Base-by-base conservation (phyloP, 2,329 filamentous ascomycete species). In the Diaporthe sp. region DNA sequence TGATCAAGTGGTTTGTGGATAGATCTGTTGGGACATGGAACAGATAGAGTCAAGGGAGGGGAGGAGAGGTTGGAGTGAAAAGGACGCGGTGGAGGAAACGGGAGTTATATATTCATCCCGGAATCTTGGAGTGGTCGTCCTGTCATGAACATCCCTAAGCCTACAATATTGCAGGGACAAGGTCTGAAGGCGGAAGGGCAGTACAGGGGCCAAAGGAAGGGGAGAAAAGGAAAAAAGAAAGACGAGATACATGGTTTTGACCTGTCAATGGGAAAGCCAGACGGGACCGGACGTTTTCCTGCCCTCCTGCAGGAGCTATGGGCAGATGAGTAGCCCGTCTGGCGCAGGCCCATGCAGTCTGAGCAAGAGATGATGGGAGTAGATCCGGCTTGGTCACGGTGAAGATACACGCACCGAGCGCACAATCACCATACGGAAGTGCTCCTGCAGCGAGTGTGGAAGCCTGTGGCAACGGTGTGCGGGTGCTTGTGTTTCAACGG, bases 51-150 rank as follows among this genome's bases (percentile, higher is more conserved):
- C 56, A 68, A 47, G 63, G 61, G 35, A 44, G 35, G 35, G n/a
- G 63, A 50, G 10, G 53, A 42, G 25, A 27, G 71, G 61, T 55
- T 50, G 44, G 55, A 73, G 72, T 65, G 35, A 19, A 73, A n/a
- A 66, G 44, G 53, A 72, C 55, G 51, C 55, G 42, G 73, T 53
- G 73, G 51, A 69, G 58, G 70, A 37, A 25, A 42, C 53, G 47
- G 65, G 61, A 69, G 73, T 75, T 75, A 72, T 75, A 75, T 75
- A 75, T 59, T 3, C 51, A 68, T 58, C 47, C 59, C 19, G 15
- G 27, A 32, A 55, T 44, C 37, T 53, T 55, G 44, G 15, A 58
- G 25, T 47, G 51, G 27, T 58, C 32, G 50, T 44, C 44, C 13
- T 68, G 59, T 68, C 30, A 63, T 50, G 50, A 53, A 51, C 27